Evolutionary conservation across 768 basidiomycete species (phyloP), one percentile per base, ranked within the genome.

Genomic region (Leucocoprinus birnbaumii): DNA sequence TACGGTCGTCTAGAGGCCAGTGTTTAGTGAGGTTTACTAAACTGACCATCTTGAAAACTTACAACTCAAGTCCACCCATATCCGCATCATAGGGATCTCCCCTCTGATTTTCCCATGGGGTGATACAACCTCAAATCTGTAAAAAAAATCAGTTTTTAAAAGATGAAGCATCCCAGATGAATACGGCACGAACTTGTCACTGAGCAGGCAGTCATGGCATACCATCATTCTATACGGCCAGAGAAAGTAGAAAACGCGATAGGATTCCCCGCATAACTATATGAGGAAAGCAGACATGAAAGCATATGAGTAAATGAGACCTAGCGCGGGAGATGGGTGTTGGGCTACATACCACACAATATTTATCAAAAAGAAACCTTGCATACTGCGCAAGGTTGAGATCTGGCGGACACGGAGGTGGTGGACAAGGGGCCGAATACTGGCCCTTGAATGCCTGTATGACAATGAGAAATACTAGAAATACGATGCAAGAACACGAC

Each of bases 381-480:
- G 74, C 65, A 53, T 73, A 76, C 22, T 65, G 65, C 0, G 67
- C 61, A 25, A 71, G 61, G 45, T 63, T 69, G 27, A 74, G 56
- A 25, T 67, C 66, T 16, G 57, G 34, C 2, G 74, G 74, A 47
- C 65, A 65, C 2, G 64, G 56, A 0, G 63, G 62, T 5, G 68
- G 66, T 1, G 60, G 43, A 43, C 44, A 53, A 34, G 52, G 53
- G 18, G 44, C 16, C n/a, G 59, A 47, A 18, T 38, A 49, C 27
- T 35, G 31, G 19, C 13, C 24, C 43, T 47, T 21, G 41, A 53
- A 53, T 31, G 51, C 51, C 51, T 53, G 42, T 11, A 34, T 2
- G 34, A 22, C 11, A 4, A 35, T 16, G 18, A 18, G 35, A 13
- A 64, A 64, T 63, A 16, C 9, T 66, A 67, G 3, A 70, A 65